A percentile compares a stretch with the other conserved stretches of the same genome.
Evolutionary conservation across 192 early-diverging fungal species (phyloP).

Genomic region (Coemansia sp.): DNA sequence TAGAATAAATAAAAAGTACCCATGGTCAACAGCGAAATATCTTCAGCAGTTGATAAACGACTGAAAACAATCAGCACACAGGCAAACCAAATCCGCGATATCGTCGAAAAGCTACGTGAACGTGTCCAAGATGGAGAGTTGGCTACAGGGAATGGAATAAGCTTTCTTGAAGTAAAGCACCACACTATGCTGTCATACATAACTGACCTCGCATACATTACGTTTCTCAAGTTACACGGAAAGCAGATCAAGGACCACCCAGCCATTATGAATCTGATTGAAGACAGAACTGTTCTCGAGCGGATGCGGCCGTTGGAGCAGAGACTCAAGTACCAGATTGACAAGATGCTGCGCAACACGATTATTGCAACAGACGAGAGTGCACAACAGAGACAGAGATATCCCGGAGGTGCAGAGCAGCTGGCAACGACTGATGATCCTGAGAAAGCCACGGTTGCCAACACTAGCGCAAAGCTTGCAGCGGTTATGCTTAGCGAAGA

Average conservation of each 20-base stretch:
- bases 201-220: slow-evolving; percentile 70
- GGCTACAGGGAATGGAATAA: slow-evolving; percentile 76
- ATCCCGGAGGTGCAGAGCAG: background rate
- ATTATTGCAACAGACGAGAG: slow-evolving; percentile 53
- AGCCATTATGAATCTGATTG: slow-evolving; percentile 68
- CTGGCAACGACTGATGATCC: slow-evolving; percentile 35
- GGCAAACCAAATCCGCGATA: slow-evolving; percentile 46
- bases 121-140: slow-evolving; percentile 59
- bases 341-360: slow-evolving; percentile 81
- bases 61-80: slow-evolving; percentile 34
- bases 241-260: slow-evolving; percentile 62
- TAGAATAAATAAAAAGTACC: background rate
- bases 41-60: slow-evolving; percentile 16
- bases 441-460: slow-evolving; percentile 13
- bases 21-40: slow-evolving; percentile 4
- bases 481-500: slow-evolving; percentile 41
- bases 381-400: slow-evolving; percentile 22
- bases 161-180: slow-evolving; percentile 88
- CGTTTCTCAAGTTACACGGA: slow-evolving; percentile 79
- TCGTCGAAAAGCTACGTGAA: slow-evolving; percentile 45
- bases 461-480: slow-evolving; percentile 49
- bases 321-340: slow-evolving; percentile 95
- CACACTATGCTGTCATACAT: slow-evolving; percentile 87
- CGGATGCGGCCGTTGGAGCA: slow-evolving; percentile 92
- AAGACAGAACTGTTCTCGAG: slow-evolving; percentile 84